Base-by-base conservation (phyloP, 352 stramenopile genomes). In the Paralagenidium karlingii region DNA sequence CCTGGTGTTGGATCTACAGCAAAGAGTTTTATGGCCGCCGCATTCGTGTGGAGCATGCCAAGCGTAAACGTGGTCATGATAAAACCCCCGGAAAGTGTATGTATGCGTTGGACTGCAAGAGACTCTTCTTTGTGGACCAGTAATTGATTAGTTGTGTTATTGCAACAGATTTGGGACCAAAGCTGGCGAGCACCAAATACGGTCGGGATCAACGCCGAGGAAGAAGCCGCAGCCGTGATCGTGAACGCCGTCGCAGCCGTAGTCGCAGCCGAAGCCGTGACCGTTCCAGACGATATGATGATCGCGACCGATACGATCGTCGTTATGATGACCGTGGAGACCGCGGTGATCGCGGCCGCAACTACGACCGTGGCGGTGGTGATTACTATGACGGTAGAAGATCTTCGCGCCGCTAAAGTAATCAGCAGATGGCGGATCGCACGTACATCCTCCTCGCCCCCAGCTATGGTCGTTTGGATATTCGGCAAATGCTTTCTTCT, bases 21-120 rank as follows among this genome's bases (percentile, higher is more conserved):
- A 81, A 81, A 63, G 76, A 90, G 11, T 34, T 90, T 13, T 55
- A 80, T 38, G 73, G 76, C 19, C 71, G 70, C 37, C 64, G 60
- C 37, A 69, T 90, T 33, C 60, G 73, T 42, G 73, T 90, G 3
- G 76, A 90, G 50, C 70, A 83, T 34, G 74, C 76, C 42, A 90
- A 87, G 63, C 68, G 76, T 34, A 74, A 70, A 26, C 68, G 68
- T 53, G 73, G 73, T 26, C 76, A 90, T 44, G 68, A 82, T 39
- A 85, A 86, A 50, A 87, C 76, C n/a, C 76, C 76, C 10, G 76
- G 76, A 28, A 74, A 82, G 51, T 90, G 73, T 90, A 68, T 45
- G 66, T 67, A 5, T 12, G 9, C 2, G 18, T 11, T 8, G 22
- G 18, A 21, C 33, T 16, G 3, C 11, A 48, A 3, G 19, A 41